Evolutionary conservation across 108 stramenopile genomes (phyloP).

Genomic region (Skeletonema costatum): DNA sequence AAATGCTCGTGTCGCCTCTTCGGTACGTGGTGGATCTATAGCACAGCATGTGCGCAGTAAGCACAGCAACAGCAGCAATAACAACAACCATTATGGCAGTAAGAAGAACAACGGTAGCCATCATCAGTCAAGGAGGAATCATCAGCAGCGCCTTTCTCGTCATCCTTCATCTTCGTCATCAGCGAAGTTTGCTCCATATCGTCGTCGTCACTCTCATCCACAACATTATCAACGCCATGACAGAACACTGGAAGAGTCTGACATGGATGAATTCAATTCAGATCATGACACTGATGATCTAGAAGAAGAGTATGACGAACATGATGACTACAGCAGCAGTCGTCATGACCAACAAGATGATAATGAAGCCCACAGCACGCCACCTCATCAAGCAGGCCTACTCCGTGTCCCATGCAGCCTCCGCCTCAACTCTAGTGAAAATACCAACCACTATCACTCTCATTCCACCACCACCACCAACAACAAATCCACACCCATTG

Average conservation of each 20-base stretch:
- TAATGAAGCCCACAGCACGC: not conserved
- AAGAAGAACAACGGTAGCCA: not conserved
- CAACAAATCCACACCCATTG: slow-evolving; percentile 32
- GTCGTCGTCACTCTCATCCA: not conserved
- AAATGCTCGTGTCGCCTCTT: not conserved
- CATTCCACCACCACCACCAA: not conserved
- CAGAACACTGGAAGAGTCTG: not conserved
- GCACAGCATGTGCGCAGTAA: not conserved
- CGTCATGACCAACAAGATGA: not conserved
- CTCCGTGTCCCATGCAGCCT: not conserved
- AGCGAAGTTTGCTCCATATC: not conserved
- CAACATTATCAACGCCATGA: not conserved
- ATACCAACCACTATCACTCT: not conserved
- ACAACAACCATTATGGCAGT: not conserved
- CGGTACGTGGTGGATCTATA: not conserved
- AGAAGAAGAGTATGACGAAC: not conserved
- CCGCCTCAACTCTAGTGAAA: not conserved
- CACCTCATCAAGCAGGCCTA: not conserved
- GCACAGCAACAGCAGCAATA: not conserved
- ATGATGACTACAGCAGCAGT: not conserved
- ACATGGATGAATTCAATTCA: not conserved
- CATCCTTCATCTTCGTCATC: no score
- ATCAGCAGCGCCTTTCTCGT: not conserved
- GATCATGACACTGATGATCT: not conserved
- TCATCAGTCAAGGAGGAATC: not conserved